phyloP scores from a whole-genome alignment of 2,329 filamentous ascomycete genomes.

The Cercospora canescens region DNA sequence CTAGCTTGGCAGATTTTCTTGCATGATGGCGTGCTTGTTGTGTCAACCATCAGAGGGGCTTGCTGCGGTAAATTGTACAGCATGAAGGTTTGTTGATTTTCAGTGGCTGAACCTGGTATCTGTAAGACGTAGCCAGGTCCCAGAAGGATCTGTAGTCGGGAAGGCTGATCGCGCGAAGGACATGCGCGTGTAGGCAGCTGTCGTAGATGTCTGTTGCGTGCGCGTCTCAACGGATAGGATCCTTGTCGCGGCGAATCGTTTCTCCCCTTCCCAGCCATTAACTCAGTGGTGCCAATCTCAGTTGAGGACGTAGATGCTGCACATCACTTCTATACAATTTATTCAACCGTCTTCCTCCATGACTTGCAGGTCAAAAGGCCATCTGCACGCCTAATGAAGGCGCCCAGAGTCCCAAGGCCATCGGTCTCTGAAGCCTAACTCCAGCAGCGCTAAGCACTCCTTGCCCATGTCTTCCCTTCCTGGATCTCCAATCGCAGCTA shows the following conservation, averaged over 20 bases:
- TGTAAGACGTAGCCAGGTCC: not conserved
- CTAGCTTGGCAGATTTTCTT: not conserved
- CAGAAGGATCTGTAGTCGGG: not conserved
- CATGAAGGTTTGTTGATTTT: not conserved
- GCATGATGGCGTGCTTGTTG: slow-evolving; percentile 5
- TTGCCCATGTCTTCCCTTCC: too few species aligned
- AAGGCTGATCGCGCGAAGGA: not conserved
- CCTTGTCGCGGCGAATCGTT: not conserved
- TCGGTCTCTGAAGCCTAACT: too few species aligned
- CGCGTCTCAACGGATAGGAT: not conserved
- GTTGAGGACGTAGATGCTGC: not conserved
- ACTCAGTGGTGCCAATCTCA: not conserved
- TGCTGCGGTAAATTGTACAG: not conserved
- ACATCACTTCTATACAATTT: not conserved
- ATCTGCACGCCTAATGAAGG: not conserved
- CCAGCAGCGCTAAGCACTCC: too few species aligned
- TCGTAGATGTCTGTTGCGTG: not conserved
- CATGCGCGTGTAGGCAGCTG: not conserved
- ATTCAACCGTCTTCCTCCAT: not conserved
- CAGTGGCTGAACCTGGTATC: not conserved
- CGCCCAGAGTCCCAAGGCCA: not conserved
- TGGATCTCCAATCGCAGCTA: too few species aligned
- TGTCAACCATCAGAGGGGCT: too few species aligned
- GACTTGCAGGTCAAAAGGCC: not conserved
- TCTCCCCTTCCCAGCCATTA: not conserved